A percentile compares a stretch with the other conserved stretches of the same genome.
These are phyloP conservation scores for Stevia rebaudiana DNA, from an alignment of 140 eudicot species.

Conservation along the genomic window DNA sequence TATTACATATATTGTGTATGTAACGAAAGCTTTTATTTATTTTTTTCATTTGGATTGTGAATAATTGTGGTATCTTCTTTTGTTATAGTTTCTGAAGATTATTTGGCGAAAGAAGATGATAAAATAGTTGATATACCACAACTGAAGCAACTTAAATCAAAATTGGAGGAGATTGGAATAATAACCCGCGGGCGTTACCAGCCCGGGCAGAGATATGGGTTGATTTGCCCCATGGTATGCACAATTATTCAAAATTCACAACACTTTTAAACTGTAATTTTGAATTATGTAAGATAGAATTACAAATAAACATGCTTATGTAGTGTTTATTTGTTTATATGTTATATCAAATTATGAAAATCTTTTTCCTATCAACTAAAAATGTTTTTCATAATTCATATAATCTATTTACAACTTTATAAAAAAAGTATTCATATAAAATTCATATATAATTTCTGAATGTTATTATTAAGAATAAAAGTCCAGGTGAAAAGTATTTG, in stretches of 20 bases:
- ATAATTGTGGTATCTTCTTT: slow-evolving; percentile 1
- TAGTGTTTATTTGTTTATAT: not conserved
- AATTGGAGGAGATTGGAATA: slow-evolving; percentile 46
- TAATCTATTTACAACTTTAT: no score
- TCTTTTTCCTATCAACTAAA: no score
- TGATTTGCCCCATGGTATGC: slow-evolving; percentile 59
- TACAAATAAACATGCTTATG: not conserved
- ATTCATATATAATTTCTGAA: not conserved
- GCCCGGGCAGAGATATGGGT: slow-evolving; percentile 45
- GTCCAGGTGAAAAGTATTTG: not conserved
- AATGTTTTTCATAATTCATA: no score
- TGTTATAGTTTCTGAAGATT: slow-evolving; percentile 36
- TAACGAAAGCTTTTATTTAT: no score
- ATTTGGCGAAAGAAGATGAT: slow-evolving; percentile 29
- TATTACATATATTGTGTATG: no score
- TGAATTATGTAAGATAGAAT: no score
- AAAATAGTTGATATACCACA: slow-evolving; percentile 11
- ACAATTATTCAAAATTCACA: not conserved
- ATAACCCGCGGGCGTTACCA: slow-evolving; percentile 27
- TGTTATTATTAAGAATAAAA: no score
- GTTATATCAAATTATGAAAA: no score
- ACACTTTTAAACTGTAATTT: not conserved
- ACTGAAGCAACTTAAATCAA: slow-evolving; percentile 32
- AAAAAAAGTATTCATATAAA: not conserved
- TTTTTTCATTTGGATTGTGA: not conserved